Evolutionary conservation across 163 green algal species (phyloP), one percentile per base, ranked within the genome.

Genomic region (Volvox carteri): DNA sequence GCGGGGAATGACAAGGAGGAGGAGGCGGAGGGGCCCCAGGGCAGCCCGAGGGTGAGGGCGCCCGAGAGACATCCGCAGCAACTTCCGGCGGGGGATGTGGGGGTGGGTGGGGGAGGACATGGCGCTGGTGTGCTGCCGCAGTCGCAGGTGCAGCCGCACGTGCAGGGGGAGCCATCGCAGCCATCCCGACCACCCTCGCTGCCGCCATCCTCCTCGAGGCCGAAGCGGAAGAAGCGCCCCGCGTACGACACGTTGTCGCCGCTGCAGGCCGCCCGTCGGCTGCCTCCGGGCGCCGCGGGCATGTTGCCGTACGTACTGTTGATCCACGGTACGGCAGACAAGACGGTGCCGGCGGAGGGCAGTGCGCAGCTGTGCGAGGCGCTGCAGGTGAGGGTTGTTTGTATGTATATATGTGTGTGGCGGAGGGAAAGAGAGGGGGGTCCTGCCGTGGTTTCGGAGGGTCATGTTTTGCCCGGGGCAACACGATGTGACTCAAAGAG

Each of bases 311-410:
- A 90, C 2, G 74, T 97, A 33, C 84, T 97, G 44, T 92, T 99
- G 52, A 92, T 98, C 83, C 97, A 99, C 81, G 97, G 97, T 52
- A 97, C 93, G 2, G 60, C 84, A 1, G 97, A 99, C 90, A 95
- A 94, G 73, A 96, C 92, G 9, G 95, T 97, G 33, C 92, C 92
- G 6, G 56, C 86, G 21, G 86, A 90, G 60, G 84, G 90, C 86
- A 93, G 77, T 68, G 81, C 91, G 48, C 88, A 92, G 78, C 96
- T 98, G 48, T 72, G 80, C 28, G 84, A 91, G 46, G 94, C 94
- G 33, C 91, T 99, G 33, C 79, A 91, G 62, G 88, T 93, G 72
- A n/a, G 62, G 25, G 11, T 39, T n/a, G 50, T 25, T 60, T 25
- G 14, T 60, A 18, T 60, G 14, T 25, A 60, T n/a, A n/a, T n/a